These are phyloP conservation scores for Aureoboletus auriporus DNA, from an alignment of 768 basidiomycete species.

Conservation along the genomic window DNA sequence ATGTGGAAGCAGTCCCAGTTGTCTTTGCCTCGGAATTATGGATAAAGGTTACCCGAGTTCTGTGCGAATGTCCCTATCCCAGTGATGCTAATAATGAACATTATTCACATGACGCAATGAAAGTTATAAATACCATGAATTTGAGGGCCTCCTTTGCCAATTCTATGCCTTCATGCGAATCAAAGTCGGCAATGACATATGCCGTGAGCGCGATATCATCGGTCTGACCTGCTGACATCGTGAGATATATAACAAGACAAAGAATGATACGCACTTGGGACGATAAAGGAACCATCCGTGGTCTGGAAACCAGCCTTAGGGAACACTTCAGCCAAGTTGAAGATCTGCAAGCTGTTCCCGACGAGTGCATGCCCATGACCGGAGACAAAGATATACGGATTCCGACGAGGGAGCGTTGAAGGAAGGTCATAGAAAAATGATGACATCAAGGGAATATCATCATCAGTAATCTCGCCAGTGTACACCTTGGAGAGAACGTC, in stretches of 20 bases:
- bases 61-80: constrained; percentile 40
- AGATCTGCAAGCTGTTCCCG: constrained; percentile 15
- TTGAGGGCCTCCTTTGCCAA: constrained; percentile 62
- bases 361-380: constrained; percentile 9
- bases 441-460: constrained; percentile 44
- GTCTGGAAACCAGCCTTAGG: constrained; percentile 37
- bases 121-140: constrained; percentile 50
- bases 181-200: constrained; percentile 76
- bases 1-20: constrained; percentile 33
- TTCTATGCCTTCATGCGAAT: constrained; percentile 53
- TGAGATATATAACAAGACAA: constrained; percentile 4
- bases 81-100: not conserved
- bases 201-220: constrained; percentile 40
- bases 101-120: not conserved
- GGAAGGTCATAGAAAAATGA: constrained; percentile 92
- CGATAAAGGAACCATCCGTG: constrained; percentile 49
- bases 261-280: constrained; percentile 47
- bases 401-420: constrained; percentile 64
- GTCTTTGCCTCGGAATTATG: constrained; percentile 53
- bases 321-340: constrained; percentile 29
- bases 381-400: constrained; percentile 65
- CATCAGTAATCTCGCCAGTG: constrained; percentile 51
- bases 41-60: constrained; percentile 67
- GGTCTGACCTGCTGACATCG: constrained; percentile 7
- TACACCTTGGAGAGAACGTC: constrained; percentile 45